A percentile compares a stretch with the other conserved stretches of the same genome.
Evolutionary conservation across 176 grass and related monocot species (phyloP).

Genomic region (Triticum aestivum): DNA sequence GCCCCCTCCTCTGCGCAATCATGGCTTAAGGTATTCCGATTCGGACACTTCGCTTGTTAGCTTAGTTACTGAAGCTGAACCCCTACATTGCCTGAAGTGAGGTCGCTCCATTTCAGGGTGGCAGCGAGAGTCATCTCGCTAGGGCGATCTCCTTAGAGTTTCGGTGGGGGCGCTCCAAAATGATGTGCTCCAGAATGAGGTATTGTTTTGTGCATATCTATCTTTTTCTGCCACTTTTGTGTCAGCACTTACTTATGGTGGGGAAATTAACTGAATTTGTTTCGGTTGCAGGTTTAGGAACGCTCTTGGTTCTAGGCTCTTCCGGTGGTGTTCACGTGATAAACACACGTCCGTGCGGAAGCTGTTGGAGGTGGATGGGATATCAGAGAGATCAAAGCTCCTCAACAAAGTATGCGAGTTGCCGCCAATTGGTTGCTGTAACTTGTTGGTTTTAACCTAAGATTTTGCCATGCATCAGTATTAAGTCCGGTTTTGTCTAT

Average conservation of each 20-base stretch:
- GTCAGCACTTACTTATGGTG: background rate
- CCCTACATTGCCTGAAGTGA: background rate
- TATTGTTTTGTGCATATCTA: background rate
- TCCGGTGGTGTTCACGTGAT: slow-evolving; percentile 52
- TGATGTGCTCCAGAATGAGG: slow-evolving; percentile 37
- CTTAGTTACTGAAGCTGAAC: background rate
- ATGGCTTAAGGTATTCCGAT: slow-evolving; percentile 34
- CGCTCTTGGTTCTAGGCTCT: slow-evolving; percentile 50
- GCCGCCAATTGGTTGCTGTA: background rate
- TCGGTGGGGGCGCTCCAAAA: slow-evolving; percentile 33
- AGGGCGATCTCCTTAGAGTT: slow-evolving; percentile 26
- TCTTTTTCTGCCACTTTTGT: background rate
- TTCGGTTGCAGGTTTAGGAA: slow-evolving; percentile 59
- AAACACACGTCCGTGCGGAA: slow-evolving; percentile 50
- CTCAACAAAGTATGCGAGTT: slow-evolving; percentile 51
- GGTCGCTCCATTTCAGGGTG: slow-evolving; percentile 10
- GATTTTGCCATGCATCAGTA: background rate
- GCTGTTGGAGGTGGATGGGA: slow-evolving; percentile 49
- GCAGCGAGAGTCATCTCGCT: slow-evolving; percentile 21
- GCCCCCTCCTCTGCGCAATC: slow-evolving; percentile 15
- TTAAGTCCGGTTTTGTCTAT: background rate
- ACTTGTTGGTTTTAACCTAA: background rate
- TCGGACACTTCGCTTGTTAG: background rate
- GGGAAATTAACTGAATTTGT: background rate
- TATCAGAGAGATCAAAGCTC: slow-evolving; percentile 51